These are phyloP conservation scores for Aspergillus sp. DNA, from an alignment of 2,329 filamentous ascomycete genomes.

Conservation along the genomic window DNA sequence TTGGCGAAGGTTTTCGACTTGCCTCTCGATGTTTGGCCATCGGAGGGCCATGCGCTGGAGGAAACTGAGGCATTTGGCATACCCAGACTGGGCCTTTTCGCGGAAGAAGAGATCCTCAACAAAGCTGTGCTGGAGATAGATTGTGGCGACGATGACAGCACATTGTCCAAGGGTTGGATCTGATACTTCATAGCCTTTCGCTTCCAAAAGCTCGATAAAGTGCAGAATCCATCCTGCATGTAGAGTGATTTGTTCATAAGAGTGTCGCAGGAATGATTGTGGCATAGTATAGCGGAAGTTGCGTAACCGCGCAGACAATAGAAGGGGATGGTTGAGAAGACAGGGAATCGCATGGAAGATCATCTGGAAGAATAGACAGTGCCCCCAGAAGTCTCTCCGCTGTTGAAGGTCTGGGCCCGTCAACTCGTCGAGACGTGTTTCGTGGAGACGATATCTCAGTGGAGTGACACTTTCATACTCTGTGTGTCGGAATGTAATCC, in stretches of 20 bases:
- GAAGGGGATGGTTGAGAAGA: slow-evolving; percentile 51
- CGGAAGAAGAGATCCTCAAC: slow-evolving; percentile 35
- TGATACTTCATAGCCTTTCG: slow-evolving; percentile 43
- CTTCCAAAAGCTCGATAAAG: slow-evolving; percentile 44
- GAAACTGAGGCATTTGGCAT: slow-evolving; percentile 42
- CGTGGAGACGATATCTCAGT: slow-evolving; percentile 47
- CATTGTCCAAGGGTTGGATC: slow-evolving; percentile 48
- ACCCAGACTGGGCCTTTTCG: slow-evolving; percentile 38
- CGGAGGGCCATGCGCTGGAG: slow-evolving; percentile 30
- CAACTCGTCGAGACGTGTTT: slow-evolving; percentile 45
- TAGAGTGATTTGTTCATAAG: slow-evolving; percentile 47
- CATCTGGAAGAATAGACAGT: slow-evolving; percentile 51
- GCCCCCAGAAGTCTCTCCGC: slow-evolving; percentile 49
- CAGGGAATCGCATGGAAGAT: slow-evolving; percentile 50
- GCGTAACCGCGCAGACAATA: slow-evolving; percentile 48
- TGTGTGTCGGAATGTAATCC: slow-evolving; percentile 46
- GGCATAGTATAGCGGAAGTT: slow-evolving; percentile 51
- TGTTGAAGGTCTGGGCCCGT: slow-evolving; percentile 36
- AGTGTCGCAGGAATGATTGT: slow-evolving; percentile 52
- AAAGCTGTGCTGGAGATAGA: slow-evolving; percentile 53
- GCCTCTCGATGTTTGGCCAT: slow-evolving; percentile 35
- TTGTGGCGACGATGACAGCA: slow-evolving; percentile 50
- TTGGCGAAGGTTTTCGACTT: slow-evolving; percentile 8
- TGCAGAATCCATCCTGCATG: slow-evolving; percentile 52
- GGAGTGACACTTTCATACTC: slow-evolving; percentile 51